Percentiles rank a stretch among this genome's conserved stretches.
Evolutionary conservation across 805 yeast genomes (phyloP).

Genomic region (Clavispora asparagi): DNA sequence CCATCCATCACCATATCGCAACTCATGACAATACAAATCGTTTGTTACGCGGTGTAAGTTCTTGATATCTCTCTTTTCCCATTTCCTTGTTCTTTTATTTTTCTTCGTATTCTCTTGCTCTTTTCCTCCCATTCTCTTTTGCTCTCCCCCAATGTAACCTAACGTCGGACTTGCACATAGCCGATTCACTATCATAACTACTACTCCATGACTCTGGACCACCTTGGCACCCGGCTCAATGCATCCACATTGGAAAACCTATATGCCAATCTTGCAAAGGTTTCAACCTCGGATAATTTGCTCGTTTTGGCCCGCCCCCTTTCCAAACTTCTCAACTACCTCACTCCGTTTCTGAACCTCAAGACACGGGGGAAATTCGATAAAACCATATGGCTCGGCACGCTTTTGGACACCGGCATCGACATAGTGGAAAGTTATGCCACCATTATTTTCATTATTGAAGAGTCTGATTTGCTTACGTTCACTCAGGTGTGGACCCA

Average conservation of each 20-base stretch:
- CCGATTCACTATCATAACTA: neutral
- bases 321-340: constrained; percentile 45
- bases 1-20: no score
- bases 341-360: constrained; percentile 51
- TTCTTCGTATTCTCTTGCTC: no score
- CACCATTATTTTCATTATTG: neutral
- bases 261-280: constrained; percentile 15
- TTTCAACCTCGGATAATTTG: constrained; percentile 21
- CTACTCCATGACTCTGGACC: constrained; percentile 1
- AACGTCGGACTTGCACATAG: neutral
- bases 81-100: no score
- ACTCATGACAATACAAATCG: no score
- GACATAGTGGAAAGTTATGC: constrained; percentile 3
- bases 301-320: constrained; percentile 41
- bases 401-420: constrained; percentile 2
- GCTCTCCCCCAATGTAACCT: no score
- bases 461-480: neutral
- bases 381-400: constrained; percentile 9
- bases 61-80: no score
- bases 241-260: constrained; percentile 16
- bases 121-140: no score
- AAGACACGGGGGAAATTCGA: constrained; percentile 45
- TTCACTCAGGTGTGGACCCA: constrained; percentile 5
- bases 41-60: no score
- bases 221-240: constrained; percentile 12